Conservation (phyloP, 2,329 filamentous ascomycete species). For the Epichloe hybrida region DNA sequence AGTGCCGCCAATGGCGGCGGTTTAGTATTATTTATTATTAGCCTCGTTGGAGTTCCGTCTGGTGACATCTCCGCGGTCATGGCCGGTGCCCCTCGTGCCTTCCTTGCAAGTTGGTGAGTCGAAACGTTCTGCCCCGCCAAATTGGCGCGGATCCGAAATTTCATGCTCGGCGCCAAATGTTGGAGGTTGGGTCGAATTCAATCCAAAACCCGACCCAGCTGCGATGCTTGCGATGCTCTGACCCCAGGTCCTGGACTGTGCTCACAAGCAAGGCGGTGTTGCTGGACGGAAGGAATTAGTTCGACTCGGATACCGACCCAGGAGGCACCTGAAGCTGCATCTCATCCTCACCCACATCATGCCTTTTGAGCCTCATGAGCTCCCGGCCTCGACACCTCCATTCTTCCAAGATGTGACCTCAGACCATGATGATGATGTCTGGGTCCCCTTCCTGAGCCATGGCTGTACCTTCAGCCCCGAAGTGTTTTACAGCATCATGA, state of each 20-base stretch:
- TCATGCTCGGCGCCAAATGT: neutral
- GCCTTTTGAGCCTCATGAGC: conserved; percentile 17
- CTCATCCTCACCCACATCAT: conserved; percentile 3
- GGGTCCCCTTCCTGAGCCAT: conserved; percentile 42
- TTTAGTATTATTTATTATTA: too few species aligned
- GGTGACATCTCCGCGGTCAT: neutral
- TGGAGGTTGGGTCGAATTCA: too few species aligned
- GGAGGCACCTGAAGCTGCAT: neutral
- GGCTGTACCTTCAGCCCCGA: conserved; percentile 48
- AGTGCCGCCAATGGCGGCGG: neutral
- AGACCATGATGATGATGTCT: conserved; percentile 16
- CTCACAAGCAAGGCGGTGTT: neutral
- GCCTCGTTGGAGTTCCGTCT: neutral
- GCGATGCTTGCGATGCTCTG: too few species aligned
- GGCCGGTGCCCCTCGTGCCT: too few species aligned
- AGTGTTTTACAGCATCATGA: conserved; percentile 53
- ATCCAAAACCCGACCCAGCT: too few species aligned
- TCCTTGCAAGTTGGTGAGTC: neutral
- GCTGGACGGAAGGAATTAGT: neutral
- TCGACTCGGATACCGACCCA: neutral
- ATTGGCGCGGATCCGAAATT: neutral
- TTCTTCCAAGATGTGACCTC: conserved; percentile 15
- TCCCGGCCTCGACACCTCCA: conserved; percentile 13
- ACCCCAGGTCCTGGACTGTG: neutral
- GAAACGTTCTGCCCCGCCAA: neutral